phyloP scores from a whole-genome alignment of 768 basidiomycete species.

The Pleurotus ostreatus region DNA sequence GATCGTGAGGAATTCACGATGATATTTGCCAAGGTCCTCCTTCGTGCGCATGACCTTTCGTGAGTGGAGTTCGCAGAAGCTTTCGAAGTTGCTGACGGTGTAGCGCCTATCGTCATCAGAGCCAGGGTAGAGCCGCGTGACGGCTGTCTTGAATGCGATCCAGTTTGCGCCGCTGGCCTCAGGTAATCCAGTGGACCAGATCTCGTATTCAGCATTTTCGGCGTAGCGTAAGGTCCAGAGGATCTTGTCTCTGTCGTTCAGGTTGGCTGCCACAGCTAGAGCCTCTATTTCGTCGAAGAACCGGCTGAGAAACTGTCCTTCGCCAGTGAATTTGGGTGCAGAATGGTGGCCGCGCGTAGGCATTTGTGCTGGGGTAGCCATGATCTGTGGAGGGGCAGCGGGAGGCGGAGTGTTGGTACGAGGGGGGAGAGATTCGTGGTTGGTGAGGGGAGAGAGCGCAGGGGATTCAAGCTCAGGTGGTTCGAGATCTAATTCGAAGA shows the following conservation, averaged over 20 bases:
- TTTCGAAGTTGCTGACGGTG: background rate
- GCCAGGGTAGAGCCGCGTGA: background rate
- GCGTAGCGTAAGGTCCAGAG: background rate
- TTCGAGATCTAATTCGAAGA: background rate
- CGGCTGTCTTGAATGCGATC: background rate
- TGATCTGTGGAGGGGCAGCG: background rate
- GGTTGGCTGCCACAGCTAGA: background rate
- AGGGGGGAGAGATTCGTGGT: background rate
- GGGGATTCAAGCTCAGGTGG: background rate
- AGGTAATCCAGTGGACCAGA: background rate
- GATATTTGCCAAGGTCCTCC: background rate
- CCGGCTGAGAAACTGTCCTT: background rate
- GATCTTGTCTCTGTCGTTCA: background rate
- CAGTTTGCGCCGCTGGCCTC: background rate
- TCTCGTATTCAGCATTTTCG: background rate
- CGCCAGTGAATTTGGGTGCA: background rate
- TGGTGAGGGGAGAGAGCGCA: background rate
- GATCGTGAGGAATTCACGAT: background rate
- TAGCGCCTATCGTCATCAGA: background rate
- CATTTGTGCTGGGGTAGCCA: background rate
- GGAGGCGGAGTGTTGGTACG: background rate
- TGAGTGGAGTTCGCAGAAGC: background rate
- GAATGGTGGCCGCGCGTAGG: background rate
- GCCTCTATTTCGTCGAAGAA: constrained; percentile 2
- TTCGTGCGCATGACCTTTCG: background rate